Evolutionary conservation across 345 rosid species (phyloP).

Genomic region (Populus euphratica): DNA sequence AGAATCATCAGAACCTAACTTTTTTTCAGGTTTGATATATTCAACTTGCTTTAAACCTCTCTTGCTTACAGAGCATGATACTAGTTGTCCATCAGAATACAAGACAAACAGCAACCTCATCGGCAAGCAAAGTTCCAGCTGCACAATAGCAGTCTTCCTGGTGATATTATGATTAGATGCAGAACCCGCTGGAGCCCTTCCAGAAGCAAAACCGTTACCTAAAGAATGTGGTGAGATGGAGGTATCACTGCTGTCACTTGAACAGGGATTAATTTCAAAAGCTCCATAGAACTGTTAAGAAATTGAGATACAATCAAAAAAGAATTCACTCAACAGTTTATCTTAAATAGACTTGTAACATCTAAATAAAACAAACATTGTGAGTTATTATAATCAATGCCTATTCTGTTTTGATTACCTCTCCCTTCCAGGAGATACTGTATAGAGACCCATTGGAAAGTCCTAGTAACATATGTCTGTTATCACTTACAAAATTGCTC

Average conservation of each 20-base stretch:
- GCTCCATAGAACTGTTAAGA: slow-evolving; percentile 71
- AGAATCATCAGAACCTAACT: slow-evolving; percentile 71
- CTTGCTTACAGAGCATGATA: slow-evolving; percentile 78
- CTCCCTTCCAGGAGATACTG: slow-evolving; percentile 93
- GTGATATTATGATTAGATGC: slow-evolving; percentile 26
- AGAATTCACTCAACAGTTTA: background rate
- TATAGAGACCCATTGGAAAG: slow-evolving; percentile 82
- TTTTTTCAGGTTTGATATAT: slow-evolving; percentile 62
- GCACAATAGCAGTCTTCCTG: slow-evolving; percentile 47
- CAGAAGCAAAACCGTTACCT: slow-evolving; percentile 53
- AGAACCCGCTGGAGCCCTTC: slow-evolving; percentile 35
- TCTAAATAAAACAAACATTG: background rate
- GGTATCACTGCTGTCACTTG: slow-evolving; percentile 33
- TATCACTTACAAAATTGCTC: slow-evolving; percentile 76
- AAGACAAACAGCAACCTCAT: slow-evolving; percentile 70
- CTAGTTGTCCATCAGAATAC: slow-evolving; percentile 65
- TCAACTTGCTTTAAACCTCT: slow-evolving; percentile 75
- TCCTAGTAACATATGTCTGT: slow-evolving; percentile 65
- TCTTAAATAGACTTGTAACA: slow-evolving; percentile 1
- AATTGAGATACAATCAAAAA: background rate
- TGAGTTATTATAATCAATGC: background rate
- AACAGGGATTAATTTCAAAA: slow-evolving; percentile 49
- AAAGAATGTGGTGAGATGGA: slow-evolving; percentile 32
- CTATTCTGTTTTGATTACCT: slow-evolving; percentile 48
- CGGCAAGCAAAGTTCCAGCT: slow-evolving; percentile 67